Evolutionary conservation across 2,329 filamentous ascomycete species (phyloP).

Genomic region (Aurifilum marmelostoma): DNA sequence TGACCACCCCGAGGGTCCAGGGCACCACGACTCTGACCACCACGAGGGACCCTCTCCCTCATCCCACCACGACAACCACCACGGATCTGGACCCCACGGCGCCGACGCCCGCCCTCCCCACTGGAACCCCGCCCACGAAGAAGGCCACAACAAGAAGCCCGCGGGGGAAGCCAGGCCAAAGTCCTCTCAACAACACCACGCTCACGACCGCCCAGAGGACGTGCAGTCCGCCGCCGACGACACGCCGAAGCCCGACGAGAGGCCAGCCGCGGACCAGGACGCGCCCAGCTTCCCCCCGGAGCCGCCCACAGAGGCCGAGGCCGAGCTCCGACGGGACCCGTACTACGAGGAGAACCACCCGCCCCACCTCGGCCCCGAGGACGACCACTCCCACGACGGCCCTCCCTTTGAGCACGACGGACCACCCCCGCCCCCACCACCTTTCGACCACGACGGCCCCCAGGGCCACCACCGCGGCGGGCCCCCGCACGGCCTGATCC

Average conservation of each 20-base stretch:
- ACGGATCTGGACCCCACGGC: neutral
- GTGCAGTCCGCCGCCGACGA: neutral
- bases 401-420: slow-evolving; percentile 13
- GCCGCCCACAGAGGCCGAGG: slow-evolving; percentile 20
- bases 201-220: neutral
- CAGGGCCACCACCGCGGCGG: slow-evolving; percentile 9
- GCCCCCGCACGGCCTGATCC: slow-evolving; percentile 11
- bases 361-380: neutral
- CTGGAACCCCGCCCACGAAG: neutral
- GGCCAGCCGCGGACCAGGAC: neutral
- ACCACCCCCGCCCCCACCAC: neutral
- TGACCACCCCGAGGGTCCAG: neutral
- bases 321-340: slow-evolving; percentile 24
- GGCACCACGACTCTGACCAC: neutral
- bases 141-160: slow-evolving; percentile 12
- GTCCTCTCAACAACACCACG: neutral
- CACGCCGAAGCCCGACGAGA: neutral
- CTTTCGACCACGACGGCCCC: slow-evolving; percentile 22
- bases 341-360: slow-evolving; percentile 14
- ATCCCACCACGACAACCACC: neutral
- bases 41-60: neutral
- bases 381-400: slow-evolving; percentile 7
- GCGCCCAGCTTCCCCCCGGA: slow-evolving; percentile 4
- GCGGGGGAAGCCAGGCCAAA: neutral
- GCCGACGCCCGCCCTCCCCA: neutral